These are phyloP conservation scores for Aspergillus aculeatus DNA, from an alignment of 2,329 filamentous ascomycete species.

Conservation along the genomic window DNA sequence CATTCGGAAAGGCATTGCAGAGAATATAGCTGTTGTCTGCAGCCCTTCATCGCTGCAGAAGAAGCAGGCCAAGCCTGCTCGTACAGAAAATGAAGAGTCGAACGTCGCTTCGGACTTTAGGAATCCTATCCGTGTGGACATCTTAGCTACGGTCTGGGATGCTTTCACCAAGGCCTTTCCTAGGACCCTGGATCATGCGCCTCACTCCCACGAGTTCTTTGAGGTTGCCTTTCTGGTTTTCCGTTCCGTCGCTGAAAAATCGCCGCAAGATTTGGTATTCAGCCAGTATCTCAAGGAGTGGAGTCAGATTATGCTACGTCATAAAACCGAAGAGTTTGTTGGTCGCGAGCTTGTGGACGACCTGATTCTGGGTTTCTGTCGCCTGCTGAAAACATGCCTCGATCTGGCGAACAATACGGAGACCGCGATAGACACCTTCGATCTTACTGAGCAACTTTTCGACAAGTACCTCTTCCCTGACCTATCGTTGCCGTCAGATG, in stretches of 20 bases:
- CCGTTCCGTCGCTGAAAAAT: conserved; percentile 41
- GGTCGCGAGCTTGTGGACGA: conserved; percentile 47
- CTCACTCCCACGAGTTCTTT: conserved; percentile 48
- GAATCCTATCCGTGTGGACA: conserved; percentile 35
- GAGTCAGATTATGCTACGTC: conserved; percentile 44
- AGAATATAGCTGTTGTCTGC: conserved; percentile 40
- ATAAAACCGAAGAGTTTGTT: conserved; percentile 48
- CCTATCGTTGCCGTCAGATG: conserved; percentile 35
- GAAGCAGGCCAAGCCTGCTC: conserved; percentile 19
- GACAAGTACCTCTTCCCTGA: conserved; percentile 66
- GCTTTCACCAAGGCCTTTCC: conserved; percentile 43
- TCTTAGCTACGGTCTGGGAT: conserved; percentile 48
- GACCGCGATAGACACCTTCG: conserved; percentile 33
- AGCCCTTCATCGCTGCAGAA: conserved; percentile 33
- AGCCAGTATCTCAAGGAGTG: conserved; percentile 44
- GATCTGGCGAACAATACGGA: conserved; percentile 37
- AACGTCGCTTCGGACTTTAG: conserved; percentile 19
- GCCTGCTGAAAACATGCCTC: conserved; percentile 44
- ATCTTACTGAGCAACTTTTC: conserved; percentile 56
- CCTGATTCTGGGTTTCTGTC: conserved; percentile 44
- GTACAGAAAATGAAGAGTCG: conserved; percentile 18
- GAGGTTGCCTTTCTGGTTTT: conserved; percentile 46
- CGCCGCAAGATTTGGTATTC: conserved; percentile 38
- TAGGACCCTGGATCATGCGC: conserved; percentile 35
- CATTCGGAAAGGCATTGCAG: conserved; percentile 40